These are phyloP conservation scores for Helicostylum pulchrum DNA, from an alignment of 192 early-diverging fungal species.

Conservation along the genomic window DNA sequence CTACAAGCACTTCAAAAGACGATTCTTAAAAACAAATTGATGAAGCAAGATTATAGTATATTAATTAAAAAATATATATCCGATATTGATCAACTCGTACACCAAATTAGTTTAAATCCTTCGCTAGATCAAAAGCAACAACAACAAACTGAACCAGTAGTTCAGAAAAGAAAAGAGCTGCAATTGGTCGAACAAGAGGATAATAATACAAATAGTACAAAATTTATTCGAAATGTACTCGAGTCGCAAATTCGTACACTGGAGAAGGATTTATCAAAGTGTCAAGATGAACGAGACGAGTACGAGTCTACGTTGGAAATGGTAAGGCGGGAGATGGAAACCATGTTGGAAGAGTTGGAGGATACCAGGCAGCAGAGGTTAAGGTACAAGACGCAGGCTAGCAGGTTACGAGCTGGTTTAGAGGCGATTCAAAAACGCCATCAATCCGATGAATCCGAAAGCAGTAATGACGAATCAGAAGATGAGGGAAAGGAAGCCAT, in stretches of 20 bases:
- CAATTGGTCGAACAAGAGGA: not conserved
- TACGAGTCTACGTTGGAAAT: slow-evolving; percentile 7
- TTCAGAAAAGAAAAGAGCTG: not conserved
- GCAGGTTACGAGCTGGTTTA: slow-evolving; percentile 8
- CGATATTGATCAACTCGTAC: not conserved
- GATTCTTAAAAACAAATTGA: not conserved
- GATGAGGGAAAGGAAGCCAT: slow-evolving; percentile 1
- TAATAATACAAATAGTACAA: no score
- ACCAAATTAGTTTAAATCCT: not conserved
- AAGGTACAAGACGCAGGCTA: slow-evolving; percentile 15
- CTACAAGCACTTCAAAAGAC: not conserved
- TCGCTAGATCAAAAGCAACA: no score
- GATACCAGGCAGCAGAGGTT: slow-evolving; percentile 1
- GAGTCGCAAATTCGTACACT: not conserved
- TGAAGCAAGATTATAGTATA: not conserved
- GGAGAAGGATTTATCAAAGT: not conserved
- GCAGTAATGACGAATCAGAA: not conserved
- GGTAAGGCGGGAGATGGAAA: slow-evolving; percentile 14
- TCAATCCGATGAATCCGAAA: not conserved
- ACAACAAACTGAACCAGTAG: no score
- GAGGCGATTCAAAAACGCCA: slow-evolving; percentile 12
- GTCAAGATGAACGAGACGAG: slow-evolving; percentile 14
- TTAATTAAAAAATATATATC: not conserved
- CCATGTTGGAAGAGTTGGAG: slow-evolving; percentile 11
- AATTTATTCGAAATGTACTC: not conserved